Percentiles rank a stretch among this genome's conserved stretches.
Evolutionary conservation across 2,329 filamentous ascomycete species (phyloP).

Genomic region (Talaromyces piceae): DNA sequence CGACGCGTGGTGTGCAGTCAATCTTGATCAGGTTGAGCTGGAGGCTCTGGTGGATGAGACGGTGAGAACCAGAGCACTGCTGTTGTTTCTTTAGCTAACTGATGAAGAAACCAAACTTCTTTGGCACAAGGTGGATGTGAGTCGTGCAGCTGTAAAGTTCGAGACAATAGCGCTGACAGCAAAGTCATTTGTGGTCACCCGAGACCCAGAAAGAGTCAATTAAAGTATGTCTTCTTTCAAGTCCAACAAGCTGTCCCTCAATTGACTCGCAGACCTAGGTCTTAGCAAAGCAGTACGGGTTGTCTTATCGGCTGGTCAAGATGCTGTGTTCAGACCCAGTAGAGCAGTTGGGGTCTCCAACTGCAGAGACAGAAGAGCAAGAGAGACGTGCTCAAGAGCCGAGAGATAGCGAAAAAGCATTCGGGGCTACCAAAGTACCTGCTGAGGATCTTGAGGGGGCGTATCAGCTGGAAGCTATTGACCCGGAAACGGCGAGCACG

Average conservation of each 20-base stretch:
- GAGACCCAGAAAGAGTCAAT: conserved; percentile 52
- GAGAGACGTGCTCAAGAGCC: not conserved
- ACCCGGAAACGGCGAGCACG: conserved; percentile 16
- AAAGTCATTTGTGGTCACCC: conserved; percentile 63
- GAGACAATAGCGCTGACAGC: conserved; percentile 8
- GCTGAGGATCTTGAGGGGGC: conserved; percentile 27
- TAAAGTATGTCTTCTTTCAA: conserved; percentile 23
- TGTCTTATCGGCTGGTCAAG: conserved; percentile 58
- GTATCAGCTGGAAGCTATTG: conserved; percentile 17
- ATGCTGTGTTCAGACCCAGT: conserved; percentile 56
- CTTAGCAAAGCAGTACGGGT: conserved; percentile 57
- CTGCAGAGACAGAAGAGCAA: conserved; percentile 13
- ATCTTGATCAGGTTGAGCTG: conserved; percentile 30
- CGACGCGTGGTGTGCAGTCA: conserved; percentile 33
- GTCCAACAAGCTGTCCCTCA: too few species aligned
- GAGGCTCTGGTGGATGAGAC: conserved; percentile 24
- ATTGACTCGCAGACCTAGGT: conserved; percentile 17
- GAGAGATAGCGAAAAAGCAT: not conserved
- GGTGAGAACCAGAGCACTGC: conserved; percentile 19
- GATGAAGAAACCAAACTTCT: conserved; percentile 38
- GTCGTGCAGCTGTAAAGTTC: conserved; percentile 18
- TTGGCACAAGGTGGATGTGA: conserved; percentile 64
- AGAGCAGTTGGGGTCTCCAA: conserved; percentile 13
- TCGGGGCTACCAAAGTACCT: conserved; percentile 10
- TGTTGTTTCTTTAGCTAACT: not conserved